These are phyloP conservation scores for Pseudogymnoascus sp. DNA, from an alignment of 2,329 filamentous ascomycete genomes.

Conservation along the genomic window DNA sequence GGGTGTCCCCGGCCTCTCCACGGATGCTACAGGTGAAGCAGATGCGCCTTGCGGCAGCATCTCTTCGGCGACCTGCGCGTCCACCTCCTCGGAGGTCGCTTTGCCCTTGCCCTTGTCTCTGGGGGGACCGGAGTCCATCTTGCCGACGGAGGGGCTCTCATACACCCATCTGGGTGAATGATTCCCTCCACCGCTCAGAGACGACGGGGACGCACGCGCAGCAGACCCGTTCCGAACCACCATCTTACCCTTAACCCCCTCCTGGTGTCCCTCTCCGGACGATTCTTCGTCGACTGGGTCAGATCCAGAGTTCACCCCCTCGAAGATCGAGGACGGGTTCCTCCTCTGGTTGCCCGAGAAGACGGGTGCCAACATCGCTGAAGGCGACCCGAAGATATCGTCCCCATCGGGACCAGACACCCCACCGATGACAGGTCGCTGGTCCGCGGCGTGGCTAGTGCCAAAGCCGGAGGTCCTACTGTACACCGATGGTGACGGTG, in stretches of 20 bases:
- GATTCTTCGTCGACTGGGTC: background rate
- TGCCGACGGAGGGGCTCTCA: background rate
- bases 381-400: background rate
- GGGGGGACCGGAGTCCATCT: slow-evolving; percentile 2
- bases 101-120: slow-evolving; percentile 1
- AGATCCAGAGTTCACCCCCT: background rate
- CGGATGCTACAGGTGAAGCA: background rate
- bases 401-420: background rate
- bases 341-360: background rate
- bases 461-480: background rate
- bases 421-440: background rate
- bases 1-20: background rate
- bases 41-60: background rate
- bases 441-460: background rate
- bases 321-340: background rate
- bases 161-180: background rate
- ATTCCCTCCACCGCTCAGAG: background rate
- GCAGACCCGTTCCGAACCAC: background rate
- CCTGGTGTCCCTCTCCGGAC: background rate
- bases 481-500: slow-evolving; percentile 1
- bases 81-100: background rate
- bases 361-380: background rate
- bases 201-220: background rate
- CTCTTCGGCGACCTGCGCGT: background rate
- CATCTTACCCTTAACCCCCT: background rate